Base-by-base conservation (phyloP, 805 yeast genomes). In the Saccharomycopsis sp. region DNA sequence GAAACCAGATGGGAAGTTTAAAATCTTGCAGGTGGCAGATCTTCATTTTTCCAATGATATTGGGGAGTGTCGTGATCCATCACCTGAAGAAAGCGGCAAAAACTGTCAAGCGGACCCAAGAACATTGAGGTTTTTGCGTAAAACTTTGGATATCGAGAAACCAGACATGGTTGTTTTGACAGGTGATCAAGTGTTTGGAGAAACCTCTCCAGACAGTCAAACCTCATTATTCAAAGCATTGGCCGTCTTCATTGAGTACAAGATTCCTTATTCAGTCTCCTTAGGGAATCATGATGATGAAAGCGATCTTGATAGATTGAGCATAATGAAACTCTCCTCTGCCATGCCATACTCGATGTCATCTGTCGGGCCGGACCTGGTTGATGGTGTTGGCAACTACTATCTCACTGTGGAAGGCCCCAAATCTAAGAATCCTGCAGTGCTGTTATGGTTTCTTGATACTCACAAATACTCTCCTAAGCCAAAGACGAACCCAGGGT, bases 241-340 rank as follows among this genome's bases (percentile, higher is more conserved):
- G 8, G 74, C 78, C 9, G 95, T 96, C 0, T 80, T 89, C 24
- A 78, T 91, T 23, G 65, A 73, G 15, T 73, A 88, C 52, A 70
- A 77, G 53, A 86, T 91, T 7, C 97, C 98, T 2, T 94, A 80
- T 75, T 92, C 97, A 0, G 77, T 87, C 63, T 83, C 85, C 7
- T 78, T 92, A 75, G 99, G 99, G 0, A 94, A 94, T 69, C 99
- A 94, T 68, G 99, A 94, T 69, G 94, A 87, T 66, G 96, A 91
- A 71, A 92, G 96, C 0, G 78, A 84, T 2, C 64, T 90, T 58
- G 61, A 74, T 15, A 78, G 96, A 46, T 67, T 71, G 56, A 81
- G 83, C 62, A 66, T 90, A 48, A 86, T 91, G 82, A 66, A 75
- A 2, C 66, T 87, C 4, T 75, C 82, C 2, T 62, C 74, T 7